Evolutionary conservation across 768 basidiomycete genomes (phyloP).

Genomic region (Naematelia encephala): DNA sequence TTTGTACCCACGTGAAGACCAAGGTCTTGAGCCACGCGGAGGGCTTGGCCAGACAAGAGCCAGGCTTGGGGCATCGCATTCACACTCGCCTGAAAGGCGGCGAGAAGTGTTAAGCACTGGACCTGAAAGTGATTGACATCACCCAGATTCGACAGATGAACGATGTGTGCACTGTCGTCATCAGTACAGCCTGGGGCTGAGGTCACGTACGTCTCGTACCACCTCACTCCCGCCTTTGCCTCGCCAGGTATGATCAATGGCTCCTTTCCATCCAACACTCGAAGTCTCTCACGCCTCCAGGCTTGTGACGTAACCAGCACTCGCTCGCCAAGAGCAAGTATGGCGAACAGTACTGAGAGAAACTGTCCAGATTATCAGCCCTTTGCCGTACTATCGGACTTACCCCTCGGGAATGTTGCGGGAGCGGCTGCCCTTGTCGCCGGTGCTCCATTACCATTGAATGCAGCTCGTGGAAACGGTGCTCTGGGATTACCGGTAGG

Average conservation of each 20-base stretch:
- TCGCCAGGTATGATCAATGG: constrained; percentile 52
- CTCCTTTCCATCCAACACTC: constrained; percentile 53
- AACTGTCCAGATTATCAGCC: constrained; percentile 58
- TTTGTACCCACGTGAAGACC: constrained; percentile 73
- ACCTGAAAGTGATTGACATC: constrained; percentile 81
- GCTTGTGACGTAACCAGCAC: constrained; percentile 56
- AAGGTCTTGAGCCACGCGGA: constrained; percentile 83
- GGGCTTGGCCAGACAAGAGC: constrained; percentile 85
- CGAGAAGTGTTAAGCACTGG: constrained; percentile 82
- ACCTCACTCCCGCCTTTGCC: constrained; percentile 42
- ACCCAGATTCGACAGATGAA: constrained; percentile 87
- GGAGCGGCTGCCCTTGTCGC: background rate
- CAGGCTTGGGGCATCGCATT: constrained; percentile 93
- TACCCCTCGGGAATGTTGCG: background rate
- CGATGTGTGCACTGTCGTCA: constrained; percentile 67
- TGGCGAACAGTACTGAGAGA: constrained; percentile 77
- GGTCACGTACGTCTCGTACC: constrained; percentile 38
- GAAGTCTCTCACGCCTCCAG: constrained; percentile 36
- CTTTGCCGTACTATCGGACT: constrained; percentile 61
- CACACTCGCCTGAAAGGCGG: constrained; percentile 81
- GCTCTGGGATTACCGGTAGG: constrained; percentile 82
- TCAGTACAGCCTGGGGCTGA: background rate
- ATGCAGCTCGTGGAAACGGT: constrained; percentile 72
- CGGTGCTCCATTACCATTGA: constrained; percentile 28
- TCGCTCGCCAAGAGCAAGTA: constrained; percentile 80